Base-by-base conservation (phyloP, 2,329 filamentous ascomycete species). In the Alternaria sp. region DNA sequence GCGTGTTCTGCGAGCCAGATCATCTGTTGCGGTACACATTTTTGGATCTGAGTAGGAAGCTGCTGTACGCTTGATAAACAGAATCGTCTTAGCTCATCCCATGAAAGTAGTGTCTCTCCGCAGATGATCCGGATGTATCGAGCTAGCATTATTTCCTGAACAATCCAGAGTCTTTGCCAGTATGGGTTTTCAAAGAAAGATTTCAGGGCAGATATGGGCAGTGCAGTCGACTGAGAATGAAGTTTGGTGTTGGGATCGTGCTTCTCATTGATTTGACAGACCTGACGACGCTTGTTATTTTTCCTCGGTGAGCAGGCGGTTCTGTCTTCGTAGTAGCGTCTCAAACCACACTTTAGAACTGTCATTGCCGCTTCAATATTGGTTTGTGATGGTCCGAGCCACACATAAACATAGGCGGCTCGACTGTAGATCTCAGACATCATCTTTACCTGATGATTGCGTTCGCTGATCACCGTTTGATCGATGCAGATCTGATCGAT, bases 111-210 rank as follows among this genome's bases (percentile, higher is more conserved):
- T n/a, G 45, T 51, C 26, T 41, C 33, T 33, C 54, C 54, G 23
- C 45, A 56, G 4, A 39, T 51, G 54, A 56, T 56, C 9, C 45
- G 33, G 14, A 56, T 42, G n/a, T 56, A 51, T 28, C 39, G 24
- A 21, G 54, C 54, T 14, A 57, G 49, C 42, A 57, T 44, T n/a
- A 42, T 23, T 11, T 57, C 54, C 37, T 57, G 54, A 13, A 57
- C 48, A 39, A 57, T 53, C 54, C 54, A 57, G 7, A 44, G 28
- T 46, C 54, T 23, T n/a, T 36, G n/a, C 54, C 54, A 57, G 28
- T 57, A 57, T 29, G 36, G 14, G 9, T 45, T 50, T 17, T 50
- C 13, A 10, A 55, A 50, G 44, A 55, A 55, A n/a, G 21, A 14
- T 28, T n/a, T 36, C 14, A 54, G 40, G 23, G 37, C 51, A 0